Evolutionary conservation across 805 yeast genomes (phyloP).

Genomic region (Wickerhamiella parazyma): DNA sequence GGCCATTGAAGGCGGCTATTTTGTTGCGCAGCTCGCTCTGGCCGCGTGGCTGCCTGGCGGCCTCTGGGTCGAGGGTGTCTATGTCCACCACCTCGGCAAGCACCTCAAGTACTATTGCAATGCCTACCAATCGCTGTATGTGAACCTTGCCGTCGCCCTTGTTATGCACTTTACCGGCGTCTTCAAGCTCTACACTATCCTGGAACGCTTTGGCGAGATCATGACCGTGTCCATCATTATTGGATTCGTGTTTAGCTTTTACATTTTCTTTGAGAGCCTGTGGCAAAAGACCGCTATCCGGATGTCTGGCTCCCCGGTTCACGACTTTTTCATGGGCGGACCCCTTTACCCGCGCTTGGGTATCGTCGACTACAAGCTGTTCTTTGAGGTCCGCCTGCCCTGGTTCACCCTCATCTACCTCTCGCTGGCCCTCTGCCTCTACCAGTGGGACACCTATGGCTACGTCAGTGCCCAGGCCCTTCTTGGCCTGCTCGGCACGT

Average conservation of each 20-base stretch:
- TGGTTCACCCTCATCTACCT: slow-evolving; percentile 85
- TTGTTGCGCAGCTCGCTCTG: slow-evolving; percentile 53
- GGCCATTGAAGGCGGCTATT: slow-evolving; percentile 56
- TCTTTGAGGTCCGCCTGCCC: slow-evolving; percentile 92
- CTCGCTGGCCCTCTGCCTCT: slow-evolving; percentile 56
- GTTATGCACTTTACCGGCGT: slow-evolving; percentile 59
- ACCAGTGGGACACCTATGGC: slow-evolving; percentile 75
- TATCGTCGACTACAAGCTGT: slow-evolving; percentile 85
- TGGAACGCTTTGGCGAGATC: slow-evolving; percentile 78
- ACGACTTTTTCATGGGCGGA: slow-evolving; percentile 94
- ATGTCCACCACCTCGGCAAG: slow-evolving; percentile 64
- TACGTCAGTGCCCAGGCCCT: slow-evolving; percentile 61
- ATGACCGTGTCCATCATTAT: slow-evolving; percentile 82
- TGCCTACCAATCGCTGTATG: slow-evolving; percentile 75
- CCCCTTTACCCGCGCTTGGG: slow-evolving; percentile 94
- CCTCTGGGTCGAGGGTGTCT: slow-evolving; percentile 89
- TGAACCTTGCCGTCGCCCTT: slow-evolving; percentile 43
- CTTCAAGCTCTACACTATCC: slow-evolving; percentile 57
- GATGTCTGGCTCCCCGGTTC: slow-evolving; percentile 81
- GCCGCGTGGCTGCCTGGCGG: slow-evolving; percentile 78
- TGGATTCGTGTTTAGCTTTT: slow-evolving; percentile 58
- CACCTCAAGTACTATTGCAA: slow-evolving; percentile 89
- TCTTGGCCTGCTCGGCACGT: slow-evolving; percentile 68
- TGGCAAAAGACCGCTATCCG: slow-evolving; percentile 65
- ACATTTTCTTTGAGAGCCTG: slow-evolving; percentile 56